These are phyloP conservation scores for Fusarium sp. DNA, from an alignment of 2,329 filamentous ascomycete genomes.

Conservation along the genomic window DNA sequence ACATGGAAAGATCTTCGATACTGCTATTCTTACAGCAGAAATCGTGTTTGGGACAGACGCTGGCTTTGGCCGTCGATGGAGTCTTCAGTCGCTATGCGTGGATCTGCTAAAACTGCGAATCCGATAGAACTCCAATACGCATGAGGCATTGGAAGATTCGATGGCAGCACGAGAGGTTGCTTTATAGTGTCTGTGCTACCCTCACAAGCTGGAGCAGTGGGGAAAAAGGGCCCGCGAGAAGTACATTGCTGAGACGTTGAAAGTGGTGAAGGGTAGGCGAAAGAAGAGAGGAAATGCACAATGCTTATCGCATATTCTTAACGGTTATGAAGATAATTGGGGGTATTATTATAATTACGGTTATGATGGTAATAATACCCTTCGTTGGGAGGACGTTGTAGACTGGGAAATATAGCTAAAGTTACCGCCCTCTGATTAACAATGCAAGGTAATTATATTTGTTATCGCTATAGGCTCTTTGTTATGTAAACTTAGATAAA, in stretches of 20 bases:
- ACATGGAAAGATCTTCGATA: background rate
- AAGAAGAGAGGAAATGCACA: background rate
- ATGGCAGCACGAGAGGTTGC: slow-evolving; percentile 12
- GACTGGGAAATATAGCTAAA: slow-evolving; percentile 18
- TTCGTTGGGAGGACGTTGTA: slow-evolving; percentile 26
- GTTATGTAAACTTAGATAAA: too few relatives aligned
- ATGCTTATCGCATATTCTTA: too few relatives aligned
- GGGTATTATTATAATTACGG: background rate
- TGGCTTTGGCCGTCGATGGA: background rate
- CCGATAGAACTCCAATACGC: background rate
- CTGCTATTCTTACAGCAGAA: slow-evolving; percentile 4
- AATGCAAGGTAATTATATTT: too few relatives aligned
- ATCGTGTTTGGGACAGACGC: background rate
- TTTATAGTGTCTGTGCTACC: background rate
- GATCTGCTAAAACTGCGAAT: background rate
- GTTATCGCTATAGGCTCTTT: too few relatives aligned
- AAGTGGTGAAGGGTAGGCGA: background rate
- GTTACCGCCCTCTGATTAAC: slow-evolving; percentile 20
- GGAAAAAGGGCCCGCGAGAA: background rate
- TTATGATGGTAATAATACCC: background rate
- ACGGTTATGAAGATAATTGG: too few relatives aligned
- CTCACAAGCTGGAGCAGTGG: background rate
- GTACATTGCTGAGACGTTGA: background rate
- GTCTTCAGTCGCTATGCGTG: background rate
- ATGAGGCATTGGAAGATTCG: slow-evolving; percentile 3